Percentiles rank a stretch among this genome's conserved stretches.
phyloP scores from a whole-genome alignment of 2,329 filamentous ascomycete species.

The Botrytis paeoniae region DNA sequence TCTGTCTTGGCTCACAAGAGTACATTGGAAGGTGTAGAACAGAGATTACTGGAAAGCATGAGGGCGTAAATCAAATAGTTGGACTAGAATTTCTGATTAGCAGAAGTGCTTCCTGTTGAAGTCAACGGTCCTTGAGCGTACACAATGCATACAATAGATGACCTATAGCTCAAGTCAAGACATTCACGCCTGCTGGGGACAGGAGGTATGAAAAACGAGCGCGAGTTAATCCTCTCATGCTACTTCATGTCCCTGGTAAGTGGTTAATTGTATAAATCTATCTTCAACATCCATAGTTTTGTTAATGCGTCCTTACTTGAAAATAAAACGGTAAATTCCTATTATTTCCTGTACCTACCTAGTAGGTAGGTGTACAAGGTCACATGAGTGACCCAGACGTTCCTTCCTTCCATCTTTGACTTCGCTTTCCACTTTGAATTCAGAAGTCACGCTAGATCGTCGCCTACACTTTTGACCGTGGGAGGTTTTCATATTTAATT shows the following conservation, averaged over 20 bases:
- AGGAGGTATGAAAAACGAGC: neutral
- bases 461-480: neutral
- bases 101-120: slow-evolving; percentile 5
- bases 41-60: slow-evolving; percentile 64
- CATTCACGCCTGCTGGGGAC: neutral
- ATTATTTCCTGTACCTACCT: neutral
- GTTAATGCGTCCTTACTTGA: neutral
- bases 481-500: neutral
- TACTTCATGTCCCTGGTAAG: neutral
- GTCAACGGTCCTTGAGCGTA: neutral
- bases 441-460: neutral
- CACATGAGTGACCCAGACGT: slow-evolving; percentile 1
- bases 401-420: neutral
- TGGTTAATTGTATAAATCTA: neutral
- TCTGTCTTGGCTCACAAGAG: slow-evolving; percentile 93
- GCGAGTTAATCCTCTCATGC: neutral
- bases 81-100: neutral
- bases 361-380: neutral
- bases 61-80: slow-evolving; percentile 24
- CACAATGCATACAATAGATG: neutral
- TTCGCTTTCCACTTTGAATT: neutral
- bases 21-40: slow-evolving; percentile 83
- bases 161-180: neutral
- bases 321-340: neutral
- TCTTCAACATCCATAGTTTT: neutral